A percentile compares a stretch with the other conserved stretches of the same genome.
Conservation (phyloP, 179 eudicot species). For the Beta macrorhiza region DNA sequence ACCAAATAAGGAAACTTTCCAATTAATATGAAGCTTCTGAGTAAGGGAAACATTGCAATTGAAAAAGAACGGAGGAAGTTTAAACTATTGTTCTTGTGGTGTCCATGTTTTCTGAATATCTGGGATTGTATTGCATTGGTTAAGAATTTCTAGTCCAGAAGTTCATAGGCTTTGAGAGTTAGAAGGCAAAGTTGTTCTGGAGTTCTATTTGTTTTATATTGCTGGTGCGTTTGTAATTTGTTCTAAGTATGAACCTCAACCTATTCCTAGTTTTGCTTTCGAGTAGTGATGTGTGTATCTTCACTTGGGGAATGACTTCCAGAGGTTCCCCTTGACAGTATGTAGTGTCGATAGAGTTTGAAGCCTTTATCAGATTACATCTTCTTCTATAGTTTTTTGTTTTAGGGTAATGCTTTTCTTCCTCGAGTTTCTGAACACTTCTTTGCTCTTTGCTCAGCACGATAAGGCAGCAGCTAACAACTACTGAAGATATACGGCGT, state of each 20-base stretch:
- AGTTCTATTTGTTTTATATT: too few species aligned
- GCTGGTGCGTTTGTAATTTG: too few species aligned
- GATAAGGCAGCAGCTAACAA: conserved; percentile 77
- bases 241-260: not conserved
- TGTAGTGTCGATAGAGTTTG: not conserved
- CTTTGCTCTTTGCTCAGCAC: conserved; percentile 40
- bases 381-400: not conserved
- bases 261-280: not conserved
- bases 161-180: too few species aligned
- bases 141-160: too few species aligned
- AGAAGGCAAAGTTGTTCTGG: too few species aligned
- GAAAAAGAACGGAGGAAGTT: too few species aligned
- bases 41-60: too few species aligned
- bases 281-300: not conserved
- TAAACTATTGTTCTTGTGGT: too few species aligned
- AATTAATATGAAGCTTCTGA: too few species aligned
- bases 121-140: too few species aligned
- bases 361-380: not conserved
- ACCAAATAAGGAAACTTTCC: too few species aligned
- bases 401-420: conserved; percentile 12
- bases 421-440: conserved; percentile 17
- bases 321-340: not conserved
- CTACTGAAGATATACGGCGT: conserved; percentile 95
- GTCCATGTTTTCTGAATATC: too few species aligned
- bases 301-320: not conserved